Base-by-base conservation (phyloP, 352 stramenopile species). In the Phytophthora syringae region DNA sequence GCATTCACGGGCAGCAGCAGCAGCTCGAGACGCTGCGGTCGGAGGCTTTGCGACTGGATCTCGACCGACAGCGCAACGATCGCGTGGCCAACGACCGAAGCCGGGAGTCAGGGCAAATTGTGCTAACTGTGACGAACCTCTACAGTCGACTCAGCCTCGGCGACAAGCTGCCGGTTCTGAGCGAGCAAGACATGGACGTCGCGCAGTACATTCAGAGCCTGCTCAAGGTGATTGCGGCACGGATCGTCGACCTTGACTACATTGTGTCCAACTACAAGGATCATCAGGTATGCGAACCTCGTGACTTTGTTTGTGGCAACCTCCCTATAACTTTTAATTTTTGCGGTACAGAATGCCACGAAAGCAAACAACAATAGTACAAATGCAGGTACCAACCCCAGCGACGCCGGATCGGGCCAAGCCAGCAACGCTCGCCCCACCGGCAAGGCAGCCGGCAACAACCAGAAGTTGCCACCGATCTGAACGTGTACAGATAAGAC, bases 111-210 rank as follows among this genome's bases (percentile, higher is more conserved):
- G 89, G 89, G 0, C 89, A 98, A 72, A 95, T 97, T 64, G 78
- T 97, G 52, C 82, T 97, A 65, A 93, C 89, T 11, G 87, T 97
- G 45, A 91, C 82, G n/a, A 98, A 98, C 59, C 60, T 98, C 30
- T 97, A 97, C 79, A 90, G 89, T 61, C 88, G 90, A 36, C 68
- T 90, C 5, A 94, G 83, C 39, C 67, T 93, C n/a, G 76, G 82
- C 24, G 81, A 86, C 57, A 93, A 91, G 63, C 73, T 96, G 20
- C 82, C 82, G 0, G 76, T 88, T 36, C 62, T 92, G 30, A 81
- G 82, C n/a, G 79, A 92, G 63, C 78, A 89, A 57, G 77, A 90
- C 58, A 84, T 90, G 72, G 81, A 92, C 56, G 79, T 86, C 36
- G 79, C 79, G 1, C 71, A 90, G 74, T 90, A 90, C 76, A 82